phyloP scores from a whole-genome alignment of 2,329 filamentous ascomycete genomes.

The Helotiales sp. region DNA sequence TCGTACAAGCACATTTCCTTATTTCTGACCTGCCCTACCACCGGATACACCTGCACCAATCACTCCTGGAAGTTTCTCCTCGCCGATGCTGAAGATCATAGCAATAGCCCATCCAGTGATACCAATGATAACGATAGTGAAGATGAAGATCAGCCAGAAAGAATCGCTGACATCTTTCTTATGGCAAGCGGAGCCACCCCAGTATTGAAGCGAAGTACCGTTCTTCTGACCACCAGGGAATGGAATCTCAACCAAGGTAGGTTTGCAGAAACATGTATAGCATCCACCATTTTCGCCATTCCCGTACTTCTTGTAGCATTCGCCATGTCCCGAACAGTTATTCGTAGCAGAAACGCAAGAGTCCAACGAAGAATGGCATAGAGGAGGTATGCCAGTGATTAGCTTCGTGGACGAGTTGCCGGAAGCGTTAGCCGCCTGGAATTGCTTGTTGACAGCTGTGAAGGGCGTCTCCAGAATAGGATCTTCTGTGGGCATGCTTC shows the following conservation, averaged over 20 bases:
- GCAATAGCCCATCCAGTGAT: constrained; percentile 71
- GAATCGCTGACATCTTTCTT: constrained; percentile 88
- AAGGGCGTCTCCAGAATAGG: constrained; percentile 27
- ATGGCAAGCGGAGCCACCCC: constrained; percentile 84
- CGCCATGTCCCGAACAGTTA: constrained; percentile 80
- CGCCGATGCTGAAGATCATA: constrained; percentile 79
- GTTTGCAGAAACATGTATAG: constrained; percentile 75
- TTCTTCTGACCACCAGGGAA: constrained; percentile 39
- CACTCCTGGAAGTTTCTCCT: constrained; percentile 86
- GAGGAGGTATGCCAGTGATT: constrained; percentile 48
- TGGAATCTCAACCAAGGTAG: constrained; percentile 44
- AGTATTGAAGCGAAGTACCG: constrained; percentile 62
- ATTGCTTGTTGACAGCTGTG: constrained; percentile 15
- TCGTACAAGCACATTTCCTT: constrained; percentile 23
- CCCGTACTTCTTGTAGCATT: constrained; percentile 68
- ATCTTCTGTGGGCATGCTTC: constrained; percentile 30
- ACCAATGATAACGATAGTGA: constrained; percentile 69
- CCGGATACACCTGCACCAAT: constrained; percentile 92
- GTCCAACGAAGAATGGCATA: constrained; percentile 72
- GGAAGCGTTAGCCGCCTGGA: constrained; percentile 16
- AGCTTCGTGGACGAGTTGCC: constrained; percentile 21
- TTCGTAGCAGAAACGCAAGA: constrained; percentile 70
- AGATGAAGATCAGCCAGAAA: constrained; percentile 83
- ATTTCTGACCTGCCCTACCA: constrained; percentile 45
- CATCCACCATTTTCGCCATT: constrained; percentile 53